phyloP scores from a whole-genome alignment of 331 rosid species.

The Cydonia oblonga region DNA sequence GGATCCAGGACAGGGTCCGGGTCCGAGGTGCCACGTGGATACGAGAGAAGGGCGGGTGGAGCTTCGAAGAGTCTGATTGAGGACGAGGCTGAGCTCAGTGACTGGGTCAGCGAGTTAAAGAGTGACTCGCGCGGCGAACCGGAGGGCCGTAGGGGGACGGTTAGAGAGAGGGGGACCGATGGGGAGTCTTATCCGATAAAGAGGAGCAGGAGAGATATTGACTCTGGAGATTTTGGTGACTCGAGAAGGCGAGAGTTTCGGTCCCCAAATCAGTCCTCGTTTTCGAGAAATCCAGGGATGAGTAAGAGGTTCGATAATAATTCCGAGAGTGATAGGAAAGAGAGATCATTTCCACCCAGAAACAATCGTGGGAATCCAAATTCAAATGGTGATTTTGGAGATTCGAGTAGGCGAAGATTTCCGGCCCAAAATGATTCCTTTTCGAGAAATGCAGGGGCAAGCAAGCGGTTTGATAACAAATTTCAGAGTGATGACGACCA shows the following conservation, averaged over 20 bases:
- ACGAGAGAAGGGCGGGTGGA: constrained; percentile 9
- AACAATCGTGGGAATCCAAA: neutral
- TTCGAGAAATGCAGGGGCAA: constrained; percentile 13
- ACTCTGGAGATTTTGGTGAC: constrained; percentile 14
- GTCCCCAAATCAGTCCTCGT: neutral
- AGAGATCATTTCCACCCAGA: constrained; percentile 2
- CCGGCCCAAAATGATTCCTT: constrained; percentile 1
- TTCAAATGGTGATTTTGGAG: constrained; percentile 4
- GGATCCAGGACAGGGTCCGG: constrained; percentile 15
- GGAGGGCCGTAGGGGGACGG: constrained; percentile 22
- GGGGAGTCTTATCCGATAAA: constrained; percentile 14
- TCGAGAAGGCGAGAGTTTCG: constrained; percentile 5
- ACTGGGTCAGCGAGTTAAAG: constrained; percentile 64
- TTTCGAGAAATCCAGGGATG: constrained; percentile 11
- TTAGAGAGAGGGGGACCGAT: constrained; percentile 8
- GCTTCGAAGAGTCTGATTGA: constrained; percentile 60
- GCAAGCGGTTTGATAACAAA: neutral
- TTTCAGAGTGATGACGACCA: neutral
- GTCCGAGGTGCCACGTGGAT: constrained; percentile 9
- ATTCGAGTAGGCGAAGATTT: constrained; percentile 14
- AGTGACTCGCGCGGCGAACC: constrained; percentile 30
- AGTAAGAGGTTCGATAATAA: constrained; percentile 1
- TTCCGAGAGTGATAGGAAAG: neutral
- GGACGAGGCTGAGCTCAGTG: constrained; percentile 78
- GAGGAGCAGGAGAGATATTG: constrained; percentile 28